Conservation (phyloP, 305 asterid genomes). For the Solanum hybrid region DNA sequence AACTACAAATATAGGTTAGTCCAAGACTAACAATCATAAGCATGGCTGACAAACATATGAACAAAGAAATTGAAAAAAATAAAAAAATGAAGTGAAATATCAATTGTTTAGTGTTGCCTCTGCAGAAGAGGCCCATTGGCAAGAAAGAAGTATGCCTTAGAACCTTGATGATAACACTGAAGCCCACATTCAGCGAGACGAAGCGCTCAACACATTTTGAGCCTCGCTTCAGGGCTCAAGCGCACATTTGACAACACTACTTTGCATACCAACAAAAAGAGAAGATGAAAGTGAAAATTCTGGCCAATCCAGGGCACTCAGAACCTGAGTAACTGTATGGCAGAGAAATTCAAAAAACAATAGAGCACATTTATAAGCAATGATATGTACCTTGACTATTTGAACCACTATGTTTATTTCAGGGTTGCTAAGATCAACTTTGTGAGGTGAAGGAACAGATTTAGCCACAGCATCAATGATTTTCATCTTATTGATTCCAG, state of each 20-base stretch:
- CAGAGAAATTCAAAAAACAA: neutral
- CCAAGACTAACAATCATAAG: neutral
- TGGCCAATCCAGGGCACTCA: neutral
- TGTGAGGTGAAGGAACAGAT: slow-evolving; percentile 68
- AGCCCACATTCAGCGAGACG: neutral
- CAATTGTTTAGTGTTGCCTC: neutral
- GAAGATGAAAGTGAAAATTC: neutral
- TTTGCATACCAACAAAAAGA: neutral
- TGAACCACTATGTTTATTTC: slow-evolving; percentile 72
- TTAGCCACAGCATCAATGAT: slow-evolving; percentile 78
- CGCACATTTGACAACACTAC: neutral
- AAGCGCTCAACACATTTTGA: neutral
- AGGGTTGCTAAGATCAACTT: slow-evolving; percentile 82
- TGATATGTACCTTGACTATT: slow-evolving; percentile 60
- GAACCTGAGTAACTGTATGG: neutral
- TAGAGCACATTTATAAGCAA: neutral
- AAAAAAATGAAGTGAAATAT: neutral
- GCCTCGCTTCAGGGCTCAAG: neutral
- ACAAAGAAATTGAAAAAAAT: neutral
- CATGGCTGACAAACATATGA: neutral
- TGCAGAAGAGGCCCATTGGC: neutral
- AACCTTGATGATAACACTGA: neutral
- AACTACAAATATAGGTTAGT: neutral
- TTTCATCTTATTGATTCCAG: slow-evolving; percentile 70
- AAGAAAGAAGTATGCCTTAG: neutral